Base-by-base conservation (phyloP, 257 asterid genomes). In the Petunia secreta region DNA sequence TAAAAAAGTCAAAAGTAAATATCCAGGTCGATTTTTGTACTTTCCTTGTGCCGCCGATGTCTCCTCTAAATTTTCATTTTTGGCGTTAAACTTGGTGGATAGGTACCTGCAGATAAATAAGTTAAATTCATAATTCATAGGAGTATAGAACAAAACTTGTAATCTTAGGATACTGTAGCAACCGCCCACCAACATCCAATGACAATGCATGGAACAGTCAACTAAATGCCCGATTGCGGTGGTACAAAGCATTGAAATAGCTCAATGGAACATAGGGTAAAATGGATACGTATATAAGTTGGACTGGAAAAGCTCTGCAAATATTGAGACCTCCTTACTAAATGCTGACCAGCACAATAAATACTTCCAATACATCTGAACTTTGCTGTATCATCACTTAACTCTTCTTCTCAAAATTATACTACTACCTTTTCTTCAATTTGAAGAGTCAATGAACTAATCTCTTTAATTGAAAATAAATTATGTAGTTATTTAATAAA, bases 1-100 rank as follows among this genome's bases (percentile, higher is more conserved):
- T 25, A 2, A 41, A 5, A 73, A 41, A 68, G 80, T 76, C 80
- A 66, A 84, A 67, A 80, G 63, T 60, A 55, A 13, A 64, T 64
- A 75, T 68, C 62, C 86, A 83, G 79, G 25, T 46, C n/a, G 78
- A 78, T 43, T 75, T 83, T 44, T 63, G 15, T 2, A 8, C 53
- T 6, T 44, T 13, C 13, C 13, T 60, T 52, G 37, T 5, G 69
- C 80, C 48, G 15, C 60, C 34, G 38, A 7, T 34, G 25, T 25
- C 55, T 60, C 5, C 1, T 15, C 5, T 8, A 4, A 1, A 43
- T 4, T 8, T 10, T 2, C 2, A 4, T 46, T 48, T 1, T 69
- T n/a, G 3, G 8, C 1, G 11, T 25, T 15, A 7, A 43, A 44
- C 14, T 7, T 66, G 0, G 9, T 6, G 55, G 41, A 59, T 60